A percentile compares a stretch with the other conserved stretches of the same genome.
Conservation (phyloP, 768 basidiomycete genomes). For the Boletus reticulatus region DNA sequence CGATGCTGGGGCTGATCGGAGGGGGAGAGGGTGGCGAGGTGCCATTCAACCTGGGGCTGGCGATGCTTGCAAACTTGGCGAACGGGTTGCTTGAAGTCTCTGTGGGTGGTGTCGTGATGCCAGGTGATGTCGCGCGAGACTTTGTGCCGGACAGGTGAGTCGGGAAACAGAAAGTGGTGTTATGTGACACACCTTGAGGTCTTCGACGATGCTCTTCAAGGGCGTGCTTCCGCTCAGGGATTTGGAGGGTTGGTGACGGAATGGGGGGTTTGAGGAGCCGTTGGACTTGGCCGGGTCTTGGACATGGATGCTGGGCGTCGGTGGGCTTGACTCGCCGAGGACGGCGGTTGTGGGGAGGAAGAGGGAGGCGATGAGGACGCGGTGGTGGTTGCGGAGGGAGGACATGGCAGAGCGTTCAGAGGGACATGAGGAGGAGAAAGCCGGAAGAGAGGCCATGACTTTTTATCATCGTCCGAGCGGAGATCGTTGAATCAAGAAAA, state of each 20-base stretch:
- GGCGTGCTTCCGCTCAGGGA: conserved; percentile 32
- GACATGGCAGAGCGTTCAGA: conserved; percentile 44
- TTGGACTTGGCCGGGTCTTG: conserved; percentile 13
- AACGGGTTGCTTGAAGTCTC: conserved; percentile 64
- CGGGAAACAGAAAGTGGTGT: not conserved
- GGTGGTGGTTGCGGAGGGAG: conserved; percentile 69
- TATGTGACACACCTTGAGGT: conserved; percentile 54
- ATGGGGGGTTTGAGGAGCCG: conserved; percentile 1
- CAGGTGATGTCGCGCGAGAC: conserved; percentile 42
- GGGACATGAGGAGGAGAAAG: too few species aligned
- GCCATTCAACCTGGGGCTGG: conserved; percentile 21
- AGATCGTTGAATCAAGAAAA: too few species aligned
- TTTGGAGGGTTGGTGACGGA: conserved; percentile 17
- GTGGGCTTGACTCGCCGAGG: conserved; percentile 49
- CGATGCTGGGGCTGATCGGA: conserved; percentile 14
- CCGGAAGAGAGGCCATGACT: too few species aligned
- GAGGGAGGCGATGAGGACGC: conserved; percentile 79
- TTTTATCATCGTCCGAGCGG: too few species aligned
- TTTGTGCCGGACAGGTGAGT: not conserved
- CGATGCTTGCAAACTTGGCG: conserved; percentile 42
- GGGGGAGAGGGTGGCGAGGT: not conserved
- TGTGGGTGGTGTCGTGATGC: conserved; percentile 37
- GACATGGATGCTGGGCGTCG: conserved; percentile 44
- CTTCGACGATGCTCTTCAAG: conserved; percentile 74
- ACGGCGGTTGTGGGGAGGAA: conserved; percentile 77